Base-by-base conservation (phyloP, 139 green algal species). In the Micractinium sp. region DNA sequence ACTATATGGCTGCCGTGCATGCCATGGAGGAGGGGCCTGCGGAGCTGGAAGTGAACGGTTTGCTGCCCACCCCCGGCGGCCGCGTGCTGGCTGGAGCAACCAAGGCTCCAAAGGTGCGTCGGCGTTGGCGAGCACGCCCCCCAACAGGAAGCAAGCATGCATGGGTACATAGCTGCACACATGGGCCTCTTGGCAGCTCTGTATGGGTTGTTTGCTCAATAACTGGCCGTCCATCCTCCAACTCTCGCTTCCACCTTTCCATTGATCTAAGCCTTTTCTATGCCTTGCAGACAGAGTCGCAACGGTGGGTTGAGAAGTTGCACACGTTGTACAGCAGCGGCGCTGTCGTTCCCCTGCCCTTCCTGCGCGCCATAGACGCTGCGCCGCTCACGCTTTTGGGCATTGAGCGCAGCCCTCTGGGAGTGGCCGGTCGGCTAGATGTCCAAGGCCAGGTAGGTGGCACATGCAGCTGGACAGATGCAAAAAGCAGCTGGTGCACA, bases 341-440 rank as follows among this genome's bases (percentile, higher is more conserved):
- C 33, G 89, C 94, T 33, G 93, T 98, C 3, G 91, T 98, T n/a
- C 95, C 96, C 25, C 78, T 98, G 33, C 96, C 96, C 38, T 98
- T 98, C 86, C 90, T 98, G n/a, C 85, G 74, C 2, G 96, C 96
- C 18, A 90, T 82, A 12, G 78, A 96, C 82, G 93, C 93, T 19
- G 92, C 93, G 56, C 95, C 96, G 14, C 79, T 96, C 25, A 92
- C 94, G 35, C 91, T 98, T 79, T 91, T 98, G 61, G 80, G 87
- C n/a, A 80, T 87, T 0, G 86, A 92, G 63, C 63, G 22, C 22
- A 27, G 19, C 63, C 22, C 22, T 25, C 4, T 31, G 63, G 63
- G 22, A 31, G 63, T 31, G 22, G 9, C 20, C 63, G 22, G 63
- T 4, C 19, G 12, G 2, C 9, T 23, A 27, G 63, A 27, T 2